A percentile compares a stretch with the other conserved stretches of the same genome.
Conservation (phyloP, 169 alveolate species). For the Plasmodium ovale region DNA sequence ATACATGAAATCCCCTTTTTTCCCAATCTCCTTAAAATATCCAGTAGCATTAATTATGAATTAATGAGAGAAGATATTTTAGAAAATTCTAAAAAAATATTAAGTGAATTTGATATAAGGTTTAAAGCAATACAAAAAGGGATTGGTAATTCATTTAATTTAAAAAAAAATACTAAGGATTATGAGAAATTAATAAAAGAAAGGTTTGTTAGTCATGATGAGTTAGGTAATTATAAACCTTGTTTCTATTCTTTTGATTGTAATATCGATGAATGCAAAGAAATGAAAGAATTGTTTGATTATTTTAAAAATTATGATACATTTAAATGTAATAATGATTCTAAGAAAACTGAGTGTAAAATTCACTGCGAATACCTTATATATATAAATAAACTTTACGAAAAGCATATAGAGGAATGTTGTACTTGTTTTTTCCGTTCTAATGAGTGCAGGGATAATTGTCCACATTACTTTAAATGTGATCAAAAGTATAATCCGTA, state of each 20-base stretch:
- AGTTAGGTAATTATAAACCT: not conserved
- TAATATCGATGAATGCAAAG: not conserved
- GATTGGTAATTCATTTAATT: not conserved
- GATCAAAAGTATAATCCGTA: slow-evolving; percentile 1
- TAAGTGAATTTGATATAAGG: not conserved
- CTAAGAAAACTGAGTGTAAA: no score
- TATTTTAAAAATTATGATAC: no score
- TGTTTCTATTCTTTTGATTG: not conserved
- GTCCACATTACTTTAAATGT: not conserved
- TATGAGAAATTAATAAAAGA: not conserved
- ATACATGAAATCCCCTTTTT: not conserved
- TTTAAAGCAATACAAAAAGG: not conserved
- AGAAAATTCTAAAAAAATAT: not conserved
- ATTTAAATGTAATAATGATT: no score
- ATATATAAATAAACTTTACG: not conserved
- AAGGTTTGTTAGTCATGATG: not conserved
- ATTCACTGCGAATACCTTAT: no score
- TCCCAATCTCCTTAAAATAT: not conserved
- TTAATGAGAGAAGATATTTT: not conserved
- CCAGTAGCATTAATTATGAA: not conserved
- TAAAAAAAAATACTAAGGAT: no score
- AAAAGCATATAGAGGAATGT: not conserved
- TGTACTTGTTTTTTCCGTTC: not conserved
- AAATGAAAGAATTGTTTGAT: not conserved
- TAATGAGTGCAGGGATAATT: not conserved